Conservation (phyloP, 208 protist genomes). For the Phytomonas sp. region DNA sequence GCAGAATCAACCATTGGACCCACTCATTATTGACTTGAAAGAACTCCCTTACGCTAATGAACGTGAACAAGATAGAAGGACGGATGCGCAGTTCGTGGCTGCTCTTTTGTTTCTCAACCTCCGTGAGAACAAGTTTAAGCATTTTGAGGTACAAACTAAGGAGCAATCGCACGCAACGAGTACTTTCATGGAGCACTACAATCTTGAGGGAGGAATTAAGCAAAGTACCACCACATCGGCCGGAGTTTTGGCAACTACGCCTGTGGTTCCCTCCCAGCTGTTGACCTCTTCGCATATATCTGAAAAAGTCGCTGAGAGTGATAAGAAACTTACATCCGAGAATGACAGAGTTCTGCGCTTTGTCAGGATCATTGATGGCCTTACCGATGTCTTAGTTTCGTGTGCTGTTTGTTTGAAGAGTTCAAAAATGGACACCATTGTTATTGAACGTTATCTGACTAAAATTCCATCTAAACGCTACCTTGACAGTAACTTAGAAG, state of each 20-base stretch:
- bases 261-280: background rate
- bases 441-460: constrained; percentile 58
- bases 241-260: background rate
- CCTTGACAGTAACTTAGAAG: constrained; percentile 60
- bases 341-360: constrained; percentile 37
- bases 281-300: background rate
- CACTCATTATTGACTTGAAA: constrained; percentile 36
- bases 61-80: background rate
- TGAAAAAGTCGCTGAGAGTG: constrained; percentile 6
- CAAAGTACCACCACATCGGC: constrained; percentile 2
- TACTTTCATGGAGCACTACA: constrained; percentile 84
- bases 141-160: constrained; percentile 55
- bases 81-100: constrained; percentile 24
- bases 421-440: constrained; percentile 14
- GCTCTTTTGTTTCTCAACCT: constrained; percentile 60
- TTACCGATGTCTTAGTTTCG: constrained; percentile 82
- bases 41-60: constrained; percentile 8
- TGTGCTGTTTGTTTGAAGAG: constrained; percentile 40
- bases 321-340: background rate
- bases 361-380: constrained; percentile 70
- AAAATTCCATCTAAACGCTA: constrained; percentile 64
- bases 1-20: constrained; percentile 56
- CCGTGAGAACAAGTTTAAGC: constrained; percentile 83
- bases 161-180: constrained; percentile 39
- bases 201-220: constrained; percentile 34